Base-by-base conservation (phyloP, 805 yeast genomes). In the Gaillardinia entomophila region DNA sequence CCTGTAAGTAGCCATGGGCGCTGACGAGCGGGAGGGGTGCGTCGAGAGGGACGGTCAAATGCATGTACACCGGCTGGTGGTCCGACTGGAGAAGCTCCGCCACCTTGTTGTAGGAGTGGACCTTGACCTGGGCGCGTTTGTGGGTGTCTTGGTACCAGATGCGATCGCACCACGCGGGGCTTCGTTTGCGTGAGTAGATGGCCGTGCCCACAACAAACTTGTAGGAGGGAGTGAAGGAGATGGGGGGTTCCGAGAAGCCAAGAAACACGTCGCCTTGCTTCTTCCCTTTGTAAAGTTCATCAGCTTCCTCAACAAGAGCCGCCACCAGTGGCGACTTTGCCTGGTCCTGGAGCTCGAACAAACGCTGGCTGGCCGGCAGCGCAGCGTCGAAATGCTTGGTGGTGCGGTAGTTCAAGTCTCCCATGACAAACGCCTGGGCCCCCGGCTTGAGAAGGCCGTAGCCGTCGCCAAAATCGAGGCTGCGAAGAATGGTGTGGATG, bases 161-260 rank as follows among this genome's bases (percentile, higher is more conserved):
- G 33, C 97, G 60, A 52, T 89, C 97, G 56, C 96, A 88, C 95
- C 95, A 89, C 5, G 95, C 80, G 0, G 96, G 94, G 1, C 63
- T 60, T 34, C 96, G 65, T 42, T 77, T 79, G 2, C 52, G 26
- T 38, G 75, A 73, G 52, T 75, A 83, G 7, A 59, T 55, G n/a
- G 69, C 66, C 0, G 78, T 65, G 20, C 74, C 71, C 2, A 68
- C 37, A 31, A 56, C 53, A 51, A 65, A 84, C 57, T 89, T 89
- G 62, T 82, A 89, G 0, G 95, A 83, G 8, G 95, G 96, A n/a
- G 62, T 63, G 52, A 89, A 89, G 0, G 46, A 45, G 12, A 89
- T 68, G n/a, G 60, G 50, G 0, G 77, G 68, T 56, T 89, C 97
- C 1, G 62, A 51, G 44, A 88, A 81, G 0, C 86, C 86, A 39